Evolutionary conservation across 1,139 yeast species (phyloP).

Genomic region (Magnusiomyces tetraspermus): DNA sequence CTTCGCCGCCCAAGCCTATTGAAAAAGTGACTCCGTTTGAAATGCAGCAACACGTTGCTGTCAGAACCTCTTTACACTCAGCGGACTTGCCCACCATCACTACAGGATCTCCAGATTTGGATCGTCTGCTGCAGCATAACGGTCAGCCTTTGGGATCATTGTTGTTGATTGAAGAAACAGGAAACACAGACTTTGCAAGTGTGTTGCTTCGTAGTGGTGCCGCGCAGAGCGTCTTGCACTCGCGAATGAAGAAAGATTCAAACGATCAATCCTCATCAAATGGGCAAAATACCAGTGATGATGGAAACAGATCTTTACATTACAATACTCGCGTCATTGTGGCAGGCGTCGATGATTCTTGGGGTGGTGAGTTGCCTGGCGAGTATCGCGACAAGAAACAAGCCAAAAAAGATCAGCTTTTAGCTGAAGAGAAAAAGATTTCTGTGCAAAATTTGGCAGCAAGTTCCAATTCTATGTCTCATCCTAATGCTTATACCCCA

Average conservation of each 20-base stretch:
- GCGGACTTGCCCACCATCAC: constrained; percentile 62
- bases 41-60: constrained; percentile 41
- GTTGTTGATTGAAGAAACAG: constrained; percentile 68
- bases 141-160: constrained; percentile 78
- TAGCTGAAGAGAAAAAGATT: constrained; percentile 50
- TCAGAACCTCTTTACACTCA: constrained; percentile 67
- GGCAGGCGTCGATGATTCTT: constrained; percentile 49
- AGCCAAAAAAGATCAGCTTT: constrained; percentile 55
- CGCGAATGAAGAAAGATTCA: constrained; percentile 31
- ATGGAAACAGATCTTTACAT: constrained; percentile 15
- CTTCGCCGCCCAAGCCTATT: background rate
- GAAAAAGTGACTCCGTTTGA: background rate
- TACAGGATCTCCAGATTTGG: constrained; percentile 69
- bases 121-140: constrained; percentile 64
- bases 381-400: constrained; percentile 60
- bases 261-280: constrained; percentile 19
- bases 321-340: constrained; percentile 41
- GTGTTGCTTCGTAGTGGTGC: constrained; percentile 62
- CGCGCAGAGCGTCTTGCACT: constrained; percentile 71
- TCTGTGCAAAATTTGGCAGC: constrained; percentile 58
- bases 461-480: constrained; percentile 8
- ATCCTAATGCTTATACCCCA: constrained; percentile 12
- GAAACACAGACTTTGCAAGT: constrained; percentile 84
- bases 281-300: constrained; percentile 24
- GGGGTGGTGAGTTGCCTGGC: constrained; percentile 76